phyloP scores from a whole-genome alignment of 2,329 filamentous ascomycete species.

The Ustulina deusta region DNA sequence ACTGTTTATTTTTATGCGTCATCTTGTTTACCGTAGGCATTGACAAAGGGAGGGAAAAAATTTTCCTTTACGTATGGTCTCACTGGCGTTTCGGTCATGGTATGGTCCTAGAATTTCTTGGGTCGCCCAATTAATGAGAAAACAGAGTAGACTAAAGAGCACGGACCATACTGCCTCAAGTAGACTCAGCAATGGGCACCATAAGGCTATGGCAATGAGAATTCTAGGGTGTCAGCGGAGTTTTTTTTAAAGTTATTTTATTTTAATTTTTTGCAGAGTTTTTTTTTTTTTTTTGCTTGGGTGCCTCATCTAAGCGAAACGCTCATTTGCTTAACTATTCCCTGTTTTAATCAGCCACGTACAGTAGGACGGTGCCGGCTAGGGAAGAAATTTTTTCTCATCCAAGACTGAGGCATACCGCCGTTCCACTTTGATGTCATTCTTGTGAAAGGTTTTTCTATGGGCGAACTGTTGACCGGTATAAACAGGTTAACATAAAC shows the following conservation, averaged over 20 bases:
- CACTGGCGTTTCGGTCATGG: constrained; percentile 30
- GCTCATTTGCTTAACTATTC: constrained; percentile 29
- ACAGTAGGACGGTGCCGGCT: constrained; percentile 31
- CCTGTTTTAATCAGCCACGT: constrained; percentile 42
- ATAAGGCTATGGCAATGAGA: constrained; percentile 33
- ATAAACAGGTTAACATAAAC: constrained; percentile 30
- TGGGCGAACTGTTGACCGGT: constrained; percentile 26
- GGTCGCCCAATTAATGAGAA: constrained; percentile 30
- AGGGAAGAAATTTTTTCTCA: constrained; percentile 29
- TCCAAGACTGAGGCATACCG: constrained; percentile 30
- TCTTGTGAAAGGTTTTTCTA: constrained; percentile 34
- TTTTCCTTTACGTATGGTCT: constrained; percentile 23
- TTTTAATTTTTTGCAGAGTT: constrained; percentile 25
- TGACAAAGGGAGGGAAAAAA: constrained; percentile 24
- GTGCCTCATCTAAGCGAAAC: constrained; percentile 38
- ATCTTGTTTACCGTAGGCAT: constrained; percentile 24
- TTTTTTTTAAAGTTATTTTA: not conserved
- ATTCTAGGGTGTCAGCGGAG: constrained; percentile 37
- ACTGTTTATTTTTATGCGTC: constrained; percentile 28
- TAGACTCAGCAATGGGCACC: constrained; percentile 26
- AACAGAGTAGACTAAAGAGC: constrained; percentile 2
- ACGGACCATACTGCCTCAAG: constrained; percentile 25
- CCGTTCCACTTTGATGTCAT: constrained; percentile 21
- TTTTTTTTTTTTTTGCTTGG: constrained; percentile 10
- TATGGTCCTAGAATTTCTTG: constrained; percentile 22